These are phyloP conservation scores for Aspergillus brunneoviolaceus DNA, from an alignment of 2,329 filamentous ascomycete species.

Conservation along the genomic window DNA sequence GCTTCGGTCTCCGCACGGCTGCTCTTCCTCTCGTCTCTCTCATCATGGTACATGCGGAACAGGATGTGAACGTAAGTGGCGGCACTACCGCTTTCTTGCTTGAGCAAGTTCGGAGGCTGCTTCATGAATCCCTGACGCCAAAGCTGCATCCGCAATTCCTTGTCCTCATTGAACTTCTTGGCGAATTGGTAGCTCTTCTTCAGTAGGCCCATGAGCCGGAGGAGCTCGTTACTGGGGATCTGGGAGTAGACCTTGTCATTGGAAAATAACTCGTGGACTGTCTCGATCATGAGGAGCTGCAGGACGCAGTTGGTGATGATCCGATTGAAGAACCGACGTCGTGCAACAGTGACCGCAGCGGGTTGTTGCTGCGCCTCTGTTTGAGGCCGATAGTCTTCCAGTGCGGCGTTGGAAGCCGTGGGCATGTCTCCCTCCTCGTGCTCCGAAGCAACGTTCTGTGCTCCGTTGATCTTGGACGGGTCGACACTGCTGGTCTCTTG, in stretches of 20 bases:
- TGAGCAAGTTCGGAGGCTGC: constrained; percentile 93
- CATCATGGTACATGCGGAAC: constrained; percentile 95
- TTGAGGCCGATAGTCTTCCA: constrained; percentile 86
- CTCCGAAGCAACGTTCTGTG: constrained; percentile 29
- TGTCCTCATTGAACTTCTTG: constrained; percentile 95
- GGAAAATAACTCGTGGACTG: constrained; percentile 96
- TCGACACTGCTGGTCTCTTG: constrained; percentile 24
- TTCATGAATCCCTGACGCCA: constrained; percentile 99
- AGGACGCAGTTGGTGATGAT: constrained; percentile 99
- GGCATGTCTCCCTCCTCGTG: constrained; percentile 37
- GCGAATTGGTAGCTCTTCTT: constrained; percentile 98
- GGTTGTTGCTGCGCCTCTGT: constrained; percentile 79
- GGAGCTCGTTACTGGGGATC: constrained; percentile 84
- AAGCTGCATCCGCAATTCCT: constrained; percentile 87
- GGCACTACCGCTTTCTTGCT: constrained; percentile 91
- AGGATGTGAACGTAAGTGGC: constrained; percentile 95
- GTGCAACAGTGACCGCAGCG: constrained; percentile 86
- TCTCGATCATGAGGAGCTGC: constrained; percentile 98
- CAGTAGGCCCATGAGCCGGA: constrained; percentile 87
- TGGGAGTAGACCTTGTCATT: constrained; percentile 93
- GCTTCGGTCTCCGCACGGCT: constrained; percentile 82
- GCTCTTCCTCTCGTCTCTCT: constrained; percentile 74
- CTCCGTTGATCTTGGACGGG: constrained; percentile 29
- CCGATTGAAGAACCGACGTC: constrained; percentile 94
- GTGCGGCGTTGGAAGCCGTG: constrained; percentile 43